A percentile compares a stretch with the other conserved stretches of the same genome.
These are phyloP conservation scores for Phaeolepiota aurea DNA, from an alignment of 768 basidiomycete genomes.

Conservation along the genomic window DNA sequence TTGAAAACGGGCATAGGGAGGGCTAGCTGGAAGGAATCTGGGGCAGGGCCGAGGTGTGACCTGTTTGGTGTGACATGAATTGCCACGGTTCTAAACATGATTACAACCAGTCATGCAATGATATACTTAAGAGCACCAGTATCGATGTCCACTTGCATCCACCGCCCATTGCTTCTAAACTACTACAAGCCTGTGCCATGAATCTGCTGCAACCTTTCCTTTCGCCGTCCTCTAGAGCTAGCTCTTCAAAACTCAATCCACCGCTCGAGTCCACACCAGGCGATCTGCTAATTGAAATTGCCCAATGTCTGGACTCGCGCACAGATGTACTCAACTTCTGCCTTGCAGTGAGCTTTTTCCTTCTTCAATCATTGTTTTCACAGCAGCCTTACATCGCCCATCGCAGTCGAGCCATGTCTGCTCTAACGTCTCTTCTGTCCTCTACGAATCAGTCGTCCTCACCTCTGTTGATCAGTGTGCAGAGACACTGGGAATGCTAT, in stretches of 20 bases:
- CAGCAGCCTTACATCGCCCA: no score
- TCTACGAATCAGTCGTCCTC: slow-evolving; percentile 54
- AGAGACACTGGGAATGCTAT: slow-evolving; percentile 61
- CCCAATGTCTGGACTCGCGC: slow-evolving; percentile 40
- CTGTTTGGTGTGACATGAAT: neutral
- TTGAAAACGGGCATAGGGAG: neutral
- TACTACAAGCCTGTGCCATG: neutral
- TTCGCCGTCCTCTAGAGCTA: neutral
- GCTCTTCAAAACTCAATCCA: slow-evolving; percentile 1
- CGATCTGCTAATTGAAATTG: slow-evolving; percentile 64
- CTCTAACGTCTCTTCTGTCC: slow-evolving; percentile 39
- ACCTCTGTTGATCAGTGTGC: slow-evolving; percentile 49
- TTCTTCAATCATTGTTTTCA: neutral
- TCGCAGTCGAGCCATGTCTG: slow-evolving; percentile 49
- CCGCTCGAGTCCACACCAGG: slow-evolving; percentile 27
- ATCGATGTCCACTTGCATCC: neutral
- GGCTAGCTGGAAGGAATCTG: neutral
- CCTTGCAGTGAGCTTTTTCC: slow-evolving; percentile 40
- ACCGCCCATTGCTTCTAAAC: neutral
- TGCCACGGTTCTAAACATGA: neutral
- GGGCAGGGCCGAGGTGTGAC: neutral
- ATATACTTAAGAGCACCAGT: neutral
- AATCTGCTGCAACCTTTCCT: neutral
- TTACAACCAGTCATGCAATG: neutral
- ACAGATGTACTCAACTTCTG: slow-evolving; percentile 51